These are phyloP conservation scores for Shiraia sp. DNA, from an alignment of 2,329 filamentous ascomycete genomes.

Conservation along the genomic window DNA sequence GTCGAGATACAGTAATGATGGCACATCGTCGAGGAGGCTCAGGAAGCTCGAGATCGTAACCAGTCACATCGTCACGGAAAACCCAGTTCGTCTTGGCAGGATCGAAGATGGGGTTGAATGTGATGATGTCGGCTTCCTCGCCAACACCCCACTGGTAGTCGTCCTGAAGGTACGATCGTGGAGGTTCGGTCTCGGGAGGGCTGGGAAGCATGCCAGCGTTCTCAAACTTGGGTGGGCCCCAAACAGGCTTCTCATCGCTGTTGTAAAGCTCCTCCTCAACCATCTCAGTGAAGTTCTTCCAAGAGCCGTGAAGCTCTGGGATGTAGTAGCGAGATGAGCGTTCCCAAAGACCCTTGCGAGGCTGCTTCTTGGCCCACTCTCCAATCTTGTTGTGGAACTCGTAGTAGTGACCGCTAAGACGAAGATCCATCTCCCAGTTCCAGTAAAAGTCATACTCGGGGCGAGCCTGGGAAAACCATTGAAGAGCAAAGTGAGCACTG, in stretches of 20 bases:
- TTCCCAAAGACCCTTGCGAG: constrained; percentile 74
- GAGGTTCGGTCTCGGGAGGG: constrained; percentile 67
- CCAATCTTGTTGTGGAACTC: constrained; percentile 72
- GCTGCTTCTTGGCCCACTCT: constrained; percentile 68
- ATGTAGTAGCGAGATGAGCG: constrained; percentile 74
- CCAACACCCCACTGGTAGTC: constrained; percentile 76
- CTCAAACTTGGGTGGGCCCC: constrained; percentile 61
- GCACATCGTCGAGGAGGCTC: constrained; percentile 72
- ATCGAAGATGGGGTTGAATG: constrained; percentile 79
- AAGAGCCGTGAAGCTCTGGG: constrained; percentile 68
- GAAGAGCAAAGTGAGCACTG: constrained; percentile 54
- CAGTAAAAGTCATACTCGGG: constrained; percentile 63
- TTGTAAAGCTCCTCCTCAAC: constrained; percentile 64
- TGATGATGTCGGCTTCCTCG: constrained; percentile 74
- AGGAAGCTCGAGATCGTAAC: constrained; percentile 59
- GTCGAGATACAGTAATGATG: constrained; percentile 76
- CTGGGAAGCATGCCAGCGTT: constrained; percentile 57
- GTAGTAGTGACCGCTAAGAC: constrained; percentile 81
- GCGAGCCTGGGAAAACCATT: constrained; percentile 57
- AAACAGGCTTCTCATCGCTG: constrained; percentile 58
- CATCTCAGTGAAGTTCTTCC: constrained; percentile 67
- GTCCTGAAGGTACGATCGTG: constrained; percentile 62
- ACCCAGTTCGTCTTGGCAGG: constrained; percentile 74
- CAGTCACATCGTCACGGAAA: constrained; percentile 68
- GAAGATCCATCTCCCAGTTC: constrained; percentile 91